A percentile compares a stretch with the other conserved stretches of the same genome.
Conservation (phyloP, 2,329 filamentous ascomycete species). For the Venturia asperata region DNA sequence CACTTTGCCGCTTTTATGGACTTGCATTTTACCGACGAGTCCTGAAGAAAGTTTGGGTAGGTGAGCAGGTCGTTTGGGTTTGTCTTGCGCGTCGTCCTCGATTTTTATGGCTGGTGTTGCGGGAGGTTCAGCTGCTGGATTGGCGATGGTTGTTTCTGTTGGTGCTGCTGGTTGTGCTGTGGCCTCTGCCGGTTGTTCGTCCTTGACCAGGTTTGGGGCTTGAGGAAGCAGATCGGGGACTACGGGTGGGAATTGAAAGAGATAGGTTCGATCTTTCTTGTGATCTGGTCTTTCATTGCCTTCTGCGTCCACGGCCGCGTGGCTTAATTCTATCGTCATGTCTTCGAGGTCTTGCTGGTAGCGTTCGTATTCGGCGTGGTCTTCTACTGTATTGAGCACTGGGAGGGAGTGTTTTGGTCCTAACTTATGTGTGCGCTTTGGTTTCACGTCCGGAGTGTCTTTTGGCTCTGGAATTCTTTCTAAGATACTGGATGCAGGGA, state of each 20-base stretch:
- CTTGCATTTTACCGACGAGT: constrained; percentile 52
- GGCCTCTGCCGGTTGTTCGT: constrained; percentile 25
- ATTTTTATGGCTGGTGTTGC: constrained; percentile 26
- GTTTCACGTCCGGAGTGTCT: constrained; percentile 15
- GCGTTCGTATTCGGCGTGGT: constrained; percentile 44
- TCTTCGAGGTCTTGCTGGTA: constrained; percentile 42
- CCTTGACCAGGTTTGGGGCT: constrained; percentile 25
- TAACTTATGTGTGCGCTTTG: constrained; percentile 24
- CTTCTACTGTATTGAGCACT: constrained; percentile 45
- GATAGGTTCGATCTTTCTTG: constrained; percentile 50
- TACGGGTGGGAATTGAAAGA: constrained; percentile 58
- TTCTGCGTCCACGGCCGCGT: constrained; percentile 22
- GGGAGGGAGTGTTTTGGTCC: constrained; percentile 27
- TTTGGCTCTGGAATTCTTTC: constrained; percentile 21
- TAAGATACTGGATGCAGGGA: constrained; percentile 25
- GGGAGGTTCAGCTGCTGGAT: constrained; percentile 15
- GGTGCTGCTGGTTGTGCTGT: constrained; percentile 5
- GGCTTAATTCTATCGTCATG: constrained; percentile 37
- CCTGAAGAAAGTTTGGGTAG: constrained; percentile 42
- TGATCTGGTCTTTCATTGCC: constrained; percentile 31
- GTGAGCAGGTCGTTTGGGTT: constrained; percentile 26
- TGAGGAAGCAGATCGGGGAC: constrained; percentile 48
- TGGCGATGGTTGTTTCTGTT: constrained; percentile 20
- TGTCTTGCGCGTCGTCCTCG: constrained; percentile 26
- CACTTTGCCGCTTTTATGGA: constrained; percentile 55